Conservation (phyloP, 352 stramenopile species). For the Globisporangium apiculatum region DNA sequence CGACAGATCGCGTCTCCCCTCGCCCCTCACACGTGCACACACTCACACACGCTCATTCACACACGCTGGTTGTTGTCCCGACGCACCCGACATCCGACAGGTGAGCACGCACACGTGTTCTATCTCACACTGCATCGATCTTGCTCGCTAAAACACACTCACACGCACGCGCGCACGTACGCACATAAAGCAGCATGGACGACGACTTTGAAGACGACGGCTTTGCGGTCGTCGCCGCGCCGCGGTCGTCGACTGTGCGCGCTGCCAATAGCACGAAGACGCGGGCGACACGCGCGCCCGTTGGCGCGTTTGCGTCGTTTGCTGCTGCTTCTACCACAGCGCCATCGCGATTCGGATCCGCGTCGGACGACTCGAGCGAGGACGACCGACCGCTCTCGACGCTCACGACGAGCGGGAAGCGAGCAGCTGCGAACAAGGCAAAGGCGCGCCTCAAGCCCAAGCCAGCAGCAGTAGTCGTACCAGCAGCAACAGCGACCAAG, state of each 20-base stretch:
- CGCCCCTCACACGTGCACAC: too few relatives aligned
- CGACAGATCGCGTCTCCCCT: too few relatives aligned
- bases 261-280: neutral
- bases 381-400: constrained; percentile 8
- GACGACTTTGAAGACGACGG: constrained; percentile 12
- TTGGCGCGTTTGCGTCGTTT: neutral
- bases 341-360: neutral
- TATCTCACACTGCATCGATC: too few relatives aligned
- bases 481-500: constrained; percentile 2
- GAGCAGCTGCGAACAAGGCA: neutral
- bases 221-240: constrained; percentile 8
- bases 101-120: too few relatives aligned
- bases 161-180: neutral
- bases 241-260: neutral
- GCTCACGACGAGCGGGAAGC: neutral
- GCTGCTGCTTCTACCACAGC: neutral
- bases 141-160: neutral
- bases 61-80: too few relatives aligned
- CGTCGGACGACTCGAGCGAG: constrained; percentile 5
- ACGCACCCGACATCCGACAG: too few relatives aligned
- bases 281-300: neutral
- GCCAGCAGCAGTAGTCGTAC: constrained; percentile 2
- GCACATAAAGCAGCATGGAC: constrained; percentile 1
- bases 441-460: neutral
- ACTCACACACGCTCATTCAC: too few relatives aligned